Percentiles rank a stretch among this genome's conserved stretches.
Conservation (phyloP, 169 alveolate species). For the Plasmodium yoelii region DNA sequence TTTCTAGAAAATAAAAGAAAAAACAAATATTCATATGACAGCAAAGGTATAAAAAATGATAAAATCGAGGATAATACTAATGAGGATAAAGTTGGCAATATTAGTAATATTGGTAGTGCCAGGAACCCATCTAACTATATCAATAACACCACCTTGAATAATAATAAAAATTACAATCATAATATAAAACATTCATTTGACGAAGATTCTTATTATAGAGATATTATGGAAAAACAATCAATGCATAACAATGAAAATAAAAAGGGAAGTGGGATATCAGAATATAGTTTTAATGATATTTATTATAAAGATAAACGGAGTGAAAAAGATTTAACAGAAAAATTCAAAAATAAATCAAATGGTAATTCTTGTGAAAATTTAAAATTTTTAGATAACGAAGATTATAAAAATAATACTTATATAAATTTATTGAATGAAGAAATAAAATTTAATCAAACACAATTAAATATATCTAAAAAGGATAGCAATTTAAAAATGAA, state of each 20-base stretch:
- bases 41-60: constrained; percentile 58
- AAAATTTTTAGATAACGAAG: constrained; percentile 17
- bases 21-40: constrained; percentile 43
- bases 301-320: constrained; percentile 19
- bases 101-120: not conserved
- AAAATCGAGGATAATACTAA: not conserved
- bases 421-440: constrained; percentile 11
- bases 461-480: constrained; percentile 7
- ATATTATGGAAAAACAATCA: constrained; percentile 15
- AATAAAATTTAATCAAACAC: constrained; percentile 12
- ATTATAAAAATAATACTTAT: constrained; percentile 8
- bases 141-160: not conserved
- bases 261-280: not conserved
- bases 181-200: constrained; percentile 1
- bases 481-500: not conserved
- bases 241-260: constrained; percentile 8
- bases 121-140: not conserved
- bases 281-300: constrained; percentile 5
- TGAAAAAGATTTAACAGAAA: not conserved
- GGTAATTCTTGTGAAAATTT: constrained; percentile 18
- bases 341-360: constrained; percentile 24
- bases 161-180: not conserved
- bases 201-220: not conserved
- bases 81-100: not conserved
- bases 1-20: constrained; percentile 55